Evolutionary conservation across 495 filamentous ascomycete species (phyloP), one percentile per base, ranked within the genome.

Genomic region (Penicillium manginii): DNA sequence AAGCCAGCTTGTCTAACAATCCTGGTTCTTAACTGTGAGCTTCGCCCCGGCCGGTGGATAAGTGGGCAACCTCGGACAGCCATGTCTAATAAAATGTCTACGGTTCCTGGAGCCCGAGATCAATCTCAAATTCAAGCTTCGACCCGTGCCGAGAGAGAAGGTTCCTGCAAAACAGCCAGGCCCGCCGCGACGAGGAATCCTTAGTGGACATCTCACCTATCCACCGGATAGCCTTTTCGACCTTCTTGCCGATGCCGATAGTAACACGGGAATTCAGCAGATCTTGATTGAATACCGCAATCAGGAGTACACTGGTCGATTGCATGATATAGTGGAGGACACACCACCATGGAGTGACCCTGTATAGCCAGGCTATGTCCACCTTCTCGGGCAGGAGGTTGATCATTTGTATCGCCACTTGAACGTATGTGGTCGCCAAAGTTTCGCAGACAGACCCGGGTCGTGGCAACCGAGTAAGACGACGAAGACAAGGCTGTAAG

Each of bases 241-340:
- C 26, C 26, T 29, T 29, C 26, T 29, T 8, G 26, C 26, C 26
- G 3, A 29, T 29, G 26, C 26, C 26, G 26, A 8, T 8, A 29
- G 26, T 29, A 29, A 29, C 26, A 29, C 26, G 6, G 26, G 26
- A 8, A 29, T 29, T 0, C 26, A 29, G 26, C 26, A 29, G 26
- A 29, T 29, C 26, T 29, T 29, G 81, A 85, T 2, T 61, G 59
- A 3, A 81, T 64, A 9, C 75, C 74, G 49, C 81, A 6, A 86
- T 67, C 59, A 88, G 75, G 7, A 88, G 66, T 22, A 88, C 71
- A 2, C 75, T 80, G 2, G 74, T 72, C 2, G 84, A 81, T 67
- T 87, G 83, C 73, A 85, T 84, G 8, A 88, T 57, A 52, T 82
- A 81, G 63, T 88, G 86, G 11, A 88, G 67, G 10, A 84, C 64